Conservation (phyloP, 2,329 filamentous ascomycete genomes). For the Aspergillus sclerotialis region DNA sequence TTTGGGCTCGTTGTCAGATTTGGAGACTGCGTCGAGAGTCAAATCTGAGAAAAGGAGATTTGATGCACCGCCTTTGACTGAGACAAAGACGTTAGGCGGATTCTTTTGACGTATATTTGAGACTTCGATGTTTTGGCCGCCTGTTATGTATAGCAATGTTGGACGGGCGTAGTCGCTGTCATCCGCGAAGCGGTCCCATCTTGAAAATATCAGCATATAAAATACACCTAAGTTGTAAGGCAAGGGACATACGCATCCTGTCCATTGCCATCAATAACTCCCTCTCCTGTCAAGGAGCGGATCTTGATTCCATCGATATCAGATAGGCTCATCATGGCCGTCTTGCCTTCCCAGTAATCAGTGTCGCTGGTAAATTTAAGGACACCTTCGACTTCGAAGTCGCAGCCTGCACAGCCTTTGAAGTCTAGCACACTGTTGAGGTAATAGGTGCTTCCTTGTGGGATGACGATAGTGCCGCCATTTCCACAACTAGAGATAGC, state of each 20-base stretch:
- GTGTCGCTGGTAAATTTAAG: conserved; percentile 35
- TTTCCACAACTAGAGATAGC: conserved; percentile 37
- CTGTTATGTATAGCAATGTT: conserved; percentile 36
- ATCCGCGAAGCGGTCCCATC: conserved; percentile 34
- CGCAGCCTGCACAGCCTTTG: conserved; percentile 37
- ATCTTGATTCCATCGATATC: conserved; percentile 34
- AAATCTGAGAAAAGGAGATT: conserved; percentile 33
- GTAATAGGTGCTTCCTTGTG: conserved; percentile 35
- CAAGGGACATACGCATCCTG: conserved; percentile 29
- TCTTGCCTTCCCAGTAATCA: conserved; percentile 37
- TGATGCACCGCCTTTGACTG: conserved; percentile 28
- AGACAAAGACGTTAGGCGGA: conserved; percentile 41
- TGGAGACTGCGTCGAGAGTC: conserved; percentile 33
- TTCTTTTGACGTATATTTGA: conserved; percentile 35
- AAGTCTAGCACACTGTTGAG: conserved; percentile 40
- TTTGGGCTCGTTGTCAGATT: conserved; percentile 30
- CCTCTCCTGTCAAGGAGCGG: conserved; percentile 32
- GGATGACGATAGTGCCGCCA: conserved; percentile 41
- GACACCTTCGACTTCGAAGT: conserved; percentile 41
- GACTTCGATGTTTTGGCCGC: conserved; percentile 32
- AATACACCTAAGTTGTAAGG: background rate
- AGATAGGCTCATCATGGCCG: conserved; percentile 34
- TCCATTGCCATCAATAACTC: conserved; percentile 43
- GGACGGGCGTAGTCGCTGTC: conserved; percentile 35
- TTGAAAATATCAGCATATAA: background rate